Evolutionary conservation across 352 stramenopile genomes (phyloP), one percentile per base, ranked within the genome.

Genomic region (Pseudoperonospora humuli): DNA sequence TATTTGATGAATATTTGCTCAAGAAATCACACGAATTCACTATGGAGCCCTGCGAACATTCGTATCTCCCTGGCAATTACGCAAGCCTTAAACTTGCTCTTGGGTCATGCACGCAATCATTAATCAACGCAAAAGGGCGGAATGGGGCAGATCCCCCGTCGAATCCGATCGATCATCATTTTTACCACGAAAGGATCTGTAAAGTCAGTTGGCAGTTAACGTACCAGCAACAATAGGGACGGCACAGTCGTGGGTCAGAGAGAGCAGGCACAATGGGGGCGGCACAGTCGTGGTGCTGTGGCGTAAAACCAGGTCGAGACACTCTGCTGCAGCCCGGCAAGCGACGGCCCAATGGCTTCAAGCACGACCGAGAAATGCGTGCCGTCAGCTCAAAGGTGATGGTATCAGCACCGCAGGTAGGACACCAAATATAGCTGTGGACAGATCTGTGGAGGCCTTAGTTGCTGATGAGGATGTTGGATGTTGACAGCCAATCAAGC

Each of bases 401-500:
- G 45, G 61, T 61, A 15, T 75, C 61, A 40, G 48, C 47, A n/a
- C 51, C 54, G n/a, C 58, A 70, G 66, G 62, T 64, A 61, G n/a
- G 25, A 25, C 9, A 24, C 24, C 29, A 15, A 20, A 20, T 5
- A 6, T 17, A 27, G 43, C 21, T 28, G 18, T 39, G 5, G 5
- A 37, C n/a, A 17, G 13, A 7, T 7, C 19, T 28, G 3, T 19
- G 9, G 34, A 1, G 2, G n/a, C 7, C 39, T 29, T 3, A 7
- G 10, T 34, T 24, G 32, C 13, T 56, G 24, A 40, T 19, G 23
- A 29, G 19, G 33, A 1, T 37, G 23, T 5, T 17, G n/a, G 10
- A n/a, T 19, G n/a, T 27, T 5, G 10, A 2, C 24, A 91, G 77
- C 57, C 67, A 28, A 93, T 93, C 37, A 78, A 75, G 57, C 57